phyloP scores from a whole-genome alignment of 192 early-diverging fungal species.

The Coemansia sp. region DNA sequence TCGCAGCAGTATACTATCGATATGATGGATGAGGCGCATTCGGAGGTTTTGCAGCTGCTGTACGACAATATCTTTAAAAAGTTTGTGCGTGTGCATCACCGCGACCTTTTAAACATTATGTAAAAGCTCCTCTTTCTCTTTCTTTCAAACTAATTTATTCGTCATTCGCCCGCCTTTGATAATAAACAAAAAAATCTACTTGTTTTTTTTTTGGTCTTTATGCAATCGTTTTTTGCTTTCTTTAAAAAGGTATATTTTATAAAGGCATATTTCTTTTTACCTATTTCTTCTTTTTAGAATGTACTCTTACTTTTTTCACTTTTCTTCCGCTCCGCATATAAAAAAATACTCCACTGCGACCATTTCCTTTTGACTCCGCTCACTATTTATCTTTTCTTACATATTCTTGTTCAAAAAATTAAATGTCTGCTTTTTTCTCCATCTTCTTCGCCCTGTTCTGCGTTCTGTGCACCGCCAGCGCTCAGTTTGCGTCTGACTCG shows the following conservation, averaged over 20 bases:
- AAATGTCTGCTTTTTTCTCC: neutral
- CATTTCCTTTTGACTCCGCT: too few relatives aligned
- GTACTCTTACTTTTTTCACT: too few relatives aligned
- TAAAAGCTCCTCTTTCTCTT: constrained; percentile 9
- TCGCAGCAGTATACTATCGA: constrained; percentile 55
- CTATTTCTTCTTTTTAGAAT: too few relatives aligned
- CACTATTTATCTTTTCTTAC: neutral
- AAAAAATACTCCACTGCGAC: too few relatives aligned
- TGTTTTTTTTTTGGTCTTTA: neutral
- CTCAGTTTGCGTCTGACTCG: neutral
- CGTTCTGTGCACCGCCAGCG: neutral
- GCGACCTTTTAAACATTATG: constrained; percentile 46
- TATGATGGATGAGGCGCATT: constrained; percentile 57
- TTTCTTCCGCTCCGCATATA: too few relatives aligned
- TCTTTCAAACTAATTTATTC: neutral
- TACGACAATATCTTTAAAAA: constrained; percentile 58
- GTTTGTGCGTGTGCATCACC: constrained; percentile 55
- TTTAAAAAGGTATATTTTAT: too few relatives aligned
- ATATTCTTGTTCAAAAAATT: too few relatives aligned
- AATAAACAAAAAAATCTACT: neutral
- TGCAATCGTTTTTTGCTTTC: neutral
- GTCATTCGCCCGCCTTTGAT: neutral
- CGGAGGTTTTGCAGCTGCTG: constrained; percentile 56
- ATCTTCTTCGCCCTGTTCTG: neutral
- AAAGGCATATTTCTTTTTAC: too few relatives aligned